Evolutionary conservation across 768 basidiomycete genomes (phyloP), one percentile per base, ranked within the genome.

Genomic region (Mycena metata): DNA sequence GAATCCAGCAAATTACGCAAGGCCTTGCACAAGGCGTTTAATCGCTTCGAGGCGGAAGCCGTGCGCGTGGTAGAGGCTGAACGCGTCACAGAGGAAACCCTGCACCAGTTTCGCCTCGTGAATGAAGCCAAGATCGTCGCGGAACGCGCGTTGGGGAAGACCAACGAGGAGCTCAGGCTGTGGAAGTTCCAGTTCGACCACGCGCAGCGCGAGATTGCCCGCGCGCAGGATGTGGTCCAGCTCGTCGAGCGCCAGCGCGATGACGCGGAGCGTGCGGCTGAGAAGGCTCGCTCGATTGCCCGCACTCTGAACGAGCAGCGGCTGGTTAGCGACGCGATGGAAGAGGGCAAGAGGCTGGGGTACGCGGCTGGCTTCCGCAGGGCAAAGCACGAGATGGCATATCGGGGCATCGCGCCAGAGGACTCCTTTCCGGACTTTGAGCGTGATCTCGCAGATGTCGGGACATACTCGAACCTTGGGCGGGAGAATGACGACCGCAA

Each of bases 111-210:
- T 7, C 69, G 69, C 35, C 47, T 26, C 8, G 26, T 60, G 45
- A 68, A 71, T 74, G 62, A 79, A 49, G 77, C 78, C 19, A 76
- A 77, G 2, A 50, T 69, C 13, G 75, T 74, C 35, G 76, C 80
- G 13, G 80, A 80, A 55, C 66, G 70, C 10, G 46, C 56, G 0
- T 45, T 72, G 50, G 39, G 42, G 23, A 72, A 66, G 49, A 49
- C 60, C 19, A 59, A 23, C 42, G 84, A 84, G 43, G 85, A 85
- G 49, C 71, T 86, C 16, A 73, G 77, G 69, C 43, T 83, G 52
- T 85, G 83, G 74, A 83, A 83, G 68, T 39, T 82, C 3, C 83
- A 86, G 74, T 74, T 84, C 26, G 79, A 80, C 4, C 80, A 82
- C 54, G 83, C 84, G 17, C 83, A 85, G 60, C 69, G 72, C 46